Evolutionary conservation across 2,329 filamentous ascomycete species (phyloP).

Genomic region (Esteya vermicola): DNA sequence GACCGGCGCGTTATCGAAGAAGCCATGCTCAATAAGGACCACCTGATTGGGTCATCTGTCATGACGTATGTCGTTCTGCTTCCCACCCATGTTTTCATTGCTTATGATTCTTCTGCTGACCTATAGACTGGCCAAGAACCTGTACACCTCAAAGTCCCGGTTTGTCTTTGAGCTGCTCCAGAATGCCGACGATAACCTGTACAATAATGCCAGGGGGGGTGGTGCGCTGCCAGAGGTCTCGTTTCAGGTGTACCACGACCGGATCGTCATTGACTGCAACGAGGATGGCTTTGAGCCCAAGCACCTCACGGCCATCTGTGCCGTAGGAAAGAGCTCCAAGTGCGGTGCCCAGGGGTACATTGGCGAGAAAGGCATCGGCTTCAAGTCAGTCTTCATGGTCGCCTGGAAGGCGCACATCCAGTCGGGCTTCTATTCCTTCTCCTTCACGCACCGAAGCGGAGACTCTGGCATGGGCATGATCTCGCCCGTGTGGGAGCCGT

Average conservation of each 20-base stretch:
- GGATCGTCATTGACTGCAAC: conserved; percentile 33
- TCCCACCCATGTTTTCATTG: no score
- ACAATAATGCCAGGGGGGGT: conserved; percentile 11
- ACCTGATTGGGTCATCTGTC: conserved; percentile 11
- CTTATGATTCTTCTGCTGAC: background rate
- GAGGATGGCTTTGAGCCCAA: conserved; percentile 28
- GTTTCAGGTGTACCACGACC: conserved; percentile 21
- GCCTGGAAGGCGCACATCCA: conserved; percentile 28
- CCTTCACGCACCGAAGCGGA: conserved; percentile 22
- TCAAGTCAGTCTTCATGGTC: conserved; percentile 35
- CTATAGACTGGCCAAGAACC: conserved; percentile 24
- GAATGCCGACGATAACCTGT: conserved; percentile 38
- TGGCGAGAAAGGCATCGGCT: conserved; percentile 36
- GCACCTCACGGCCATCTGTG: conserved; percentile 31
- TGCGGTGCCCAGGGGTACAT: conserved; percentile 23
- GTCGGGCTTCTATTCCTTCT: conserved; percentile 29
- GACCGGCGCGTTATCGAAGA: conserved; percentile 7
- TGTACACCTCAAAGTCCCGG: conserved; percentile 27
- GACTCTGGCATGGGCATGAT: conserved; percentile 38
- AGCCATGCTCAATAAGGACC: conserved; percentile 9
- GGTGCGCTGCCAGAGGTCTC: conserved; percentile 16
- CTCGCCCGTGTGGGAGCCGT: conserved; percentile 24
- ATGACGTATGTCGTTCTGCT: conserved; percentile 14
- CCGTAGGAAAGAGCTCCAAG: conserved; percentile 31
- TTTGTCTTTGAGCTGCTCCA: conserved; percentile 40